phyloP scores from a whole-genome alignment of 2,329 filamentous ascomycete species.

The Penicillium sp. region DNA sequence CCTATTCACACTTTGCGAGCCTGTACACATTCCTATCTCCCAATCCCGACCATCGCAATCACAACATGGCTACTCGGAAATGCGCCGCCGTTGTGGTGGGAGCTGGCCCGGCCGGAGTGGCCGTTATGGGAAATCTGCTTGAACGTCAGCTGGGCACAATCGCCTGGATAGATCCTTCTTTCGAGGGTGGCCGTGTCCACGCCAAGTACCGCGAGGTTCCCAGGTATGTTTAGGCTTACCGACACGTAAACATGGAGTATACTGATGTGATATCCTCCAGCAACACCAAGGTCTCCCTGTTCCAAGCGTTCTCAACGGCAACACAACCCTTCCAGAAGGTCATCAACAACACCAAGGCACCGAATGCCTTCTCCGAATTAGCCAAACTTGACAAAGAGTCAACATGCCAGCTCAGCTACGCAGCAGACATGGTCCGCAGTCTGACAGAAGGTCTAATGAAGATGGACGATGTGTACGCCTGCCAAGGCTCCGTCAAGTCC shows the following conservation, averaged over 20 bases:
- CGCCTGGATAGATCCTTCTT: conserved; percentile 58
- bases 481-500: conserved; percentile 33
- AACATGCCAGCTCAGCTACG: conserved; percentile 56
- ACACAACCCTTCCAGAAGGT: conserved; percentile 53
- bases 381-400: conserved; percentile 54
- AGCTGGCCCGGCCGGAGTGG: conserved; percentile 57
- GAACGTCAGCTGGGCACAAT: conserved; percentile 53
- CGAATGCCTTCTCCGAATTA: conserved; percentile 55
- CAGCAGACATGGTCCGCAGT: conserved; percentile 53
- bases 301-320: conserved; percentile 55
- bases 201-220: conserved; percentile 59
- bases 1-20: not conserved
- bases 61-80: conserved; percentile 30
- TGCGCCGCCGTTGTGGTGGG: conserved; percentile 58
- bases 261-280: conserved; percentile 26
- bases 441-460: conserved; percentile 43
- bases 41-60: not conserved
- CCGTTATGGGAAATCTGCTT: conserved; percentile 59
- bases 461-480: conserved; percentile 36
- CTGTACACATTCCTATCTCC: too few relatives aligned
- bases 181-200: conserved; percentile 53
- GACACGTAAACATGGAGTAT: not conserved
- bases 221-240: conserved; percentile 33
- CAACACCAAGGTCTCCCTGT: conserved; percentile 61
- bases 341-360: conserved; percentile 45